A percentile compares a stretch with the other conserved stretches of the same genome.
Conservation (phyloP, 2,329 filamentous ascomycete species). For the Thelonectria olida region DNA sequence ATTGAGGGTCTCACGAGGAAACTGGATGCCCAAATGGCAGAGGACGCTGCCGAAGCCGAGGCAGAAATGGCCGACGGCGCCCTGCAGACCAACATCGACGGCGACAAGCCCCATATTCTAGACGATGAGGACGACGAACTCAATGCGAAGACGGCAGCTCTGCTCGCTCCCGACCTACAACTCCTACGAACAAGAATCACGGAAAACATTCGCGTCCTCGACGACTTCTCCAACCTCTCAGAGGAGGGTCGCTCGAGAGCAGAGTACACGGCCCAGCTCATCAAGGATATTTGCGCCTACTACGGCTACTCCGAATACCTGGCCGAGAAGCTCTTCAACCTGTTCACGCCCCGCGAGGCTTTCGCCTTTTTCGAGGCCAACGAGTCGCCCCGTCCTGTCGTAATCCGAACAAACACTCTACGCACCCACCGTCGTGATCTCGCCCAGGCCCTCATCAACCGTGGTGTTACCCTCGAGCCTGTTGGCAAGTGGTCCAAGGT, state of each 20-base stretch:
- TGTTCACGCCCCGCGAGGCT: slow-evolving; percentile 92
- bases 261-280: slow-evolving; percentile 86
- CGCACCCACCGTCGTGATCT: slow-evolving; percentile 80
- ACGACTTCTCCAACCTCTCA: slow-evolving; percentile 84
- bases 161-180: slow-evolving; percentile 89
- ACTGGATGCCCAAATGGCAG: slow-evolving; percentile 79
- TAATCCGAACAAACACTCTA: slow-evolving; percentile 96
- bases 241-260: slow-evolving; percentile 83
- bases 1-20: slow-evolving; percentile 91
- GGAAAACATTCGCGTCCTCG: slow-evolving; percentile 90
- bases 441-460: slow-evolving; percentile 92
- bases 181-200: slow-evolving; percentile 89
- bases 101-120: slow-evolving; percentile 75
- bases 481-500: slow-evolving; percentile 99
- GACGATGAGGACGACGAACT: slow-evolving; percentile 70
- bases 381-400: slow-evolving; percentile 91
- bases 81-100: slow-evolving; percentile 92
- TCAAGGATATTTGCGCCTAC: slow-evolving; percentile 94
- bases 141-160: slow-evolving; percentile 66
- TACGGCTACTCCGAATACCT: slow-evolving; percentile 95
- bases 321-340: slow-evolving; percentile 93
- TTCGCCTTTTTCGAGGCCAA: slow-evolving; percentile 99
- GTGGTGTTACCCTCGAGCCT: slow-evolving; percentile 93
- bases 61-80: slow-evolving; percentile 86
- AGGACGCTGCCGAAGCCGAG: slow-evolving; percentile 84